A percentile compares a stretch with the other conserved stretches of the same genome.
These are phyloP conservation scores for Saccharum officinarum DNA, from an alignment of 176 grass and related monocot species.

Conservation along the genomic window DNA sequence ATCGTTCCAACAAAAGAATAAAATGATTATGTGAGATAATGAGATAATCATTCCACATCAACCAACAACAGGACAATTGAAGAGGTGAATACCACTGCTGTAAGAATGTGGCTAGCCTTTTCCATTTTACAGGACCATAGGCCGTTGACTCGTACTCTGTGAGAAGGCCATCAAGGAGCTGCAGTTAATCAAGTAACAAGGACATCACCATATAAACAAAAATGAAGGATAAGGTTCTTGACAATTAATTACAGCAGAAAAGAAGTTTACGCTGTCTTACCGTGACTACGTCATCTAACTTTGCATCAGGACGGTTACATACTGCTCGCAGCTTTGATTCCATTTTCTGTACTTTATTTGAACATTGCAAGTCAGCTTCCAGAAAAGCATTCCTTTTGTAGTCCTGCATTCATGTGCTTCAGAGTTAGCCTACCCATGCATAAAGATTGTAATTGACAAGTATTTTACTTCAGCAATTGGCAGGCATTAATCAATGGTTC, in stretches of 20 bases:
- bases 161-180: constrained; percentile 77
- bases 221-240: constrained; percentile 1
- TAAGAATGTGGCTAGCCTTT: constrained; percentile 69
- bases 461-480: constrained; percentile 12
- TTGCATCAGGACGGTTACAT: constrained; percentile 75
- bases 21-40: neutral
- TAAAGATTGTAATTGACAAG: neutral
- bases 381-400: constrained; percentile 88
- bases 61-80: constrained; percentile 5
- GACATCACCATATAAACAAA: constrained; percentile 21
- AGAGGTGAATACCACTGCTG: constrained; percentile 65
- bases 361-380: constrained; percentile 88
- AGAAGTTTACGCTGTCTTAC: constrained; percentile 41
- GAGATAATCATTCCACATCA: neutral
- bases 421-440: neutral
- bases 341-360: constrained; percentile 74
- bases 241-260: neutral
- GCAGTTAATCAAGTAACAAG: constrained; percentile 27
- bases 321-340: constrained; percentile 66
- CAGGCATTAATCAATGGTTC: neutral
- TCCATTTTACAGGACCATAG: constrained; percentile 87
- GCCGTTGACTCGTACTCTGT: constrained; percentile 70
- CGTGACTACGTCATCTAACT: constrained; percentile 76
- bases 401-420: constrained; percentile 54
- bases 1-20: constrained; percentile 13